Base-by-base conservation (phyloP, 2,329 filamentous ascomycete genomes). In the Nigrospora sphaerica region DNA sequence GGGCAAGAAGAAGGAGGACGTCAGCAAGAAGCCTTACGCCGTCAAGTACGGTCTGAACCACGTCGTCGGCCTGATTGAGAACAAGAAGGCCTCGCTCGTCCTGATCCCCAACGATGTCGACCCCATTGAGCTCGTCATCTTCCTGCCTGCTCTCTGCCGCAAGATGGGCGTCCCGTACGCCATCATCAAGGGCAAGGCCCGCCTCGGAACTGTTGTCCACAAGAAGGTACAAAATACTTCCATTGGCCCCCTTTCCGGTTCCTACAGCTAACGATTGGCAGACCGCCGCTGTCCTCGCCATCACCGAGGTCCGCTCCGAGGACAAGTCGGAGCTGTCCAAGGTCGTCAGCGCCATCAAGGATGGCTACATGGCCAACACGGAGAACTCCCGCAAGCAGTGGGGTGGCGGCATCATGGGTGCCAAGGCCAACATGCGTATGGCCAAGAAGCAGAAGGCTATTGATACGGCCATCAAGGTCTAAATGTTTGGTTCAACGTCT, bases 41-140 rank as follows among this genome's bases (percentile, higher is more conserved):
- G 91, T 93, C 82, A 98, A 98, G 86, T 98, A 96, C 77, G 93
- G 93, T 79, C 85, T 98, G 65, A 98, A 98, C 86, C 93, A 98
- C 81, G 93, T 98, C 58, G 90, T 95, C 59, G 90, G 88, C 59
- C 81, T 95, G 62, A 88, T 95, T 64, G 90, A 95, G 85, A 96
- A 96, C 83, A 98, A 98, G 89, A 98, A 98, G 86, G 92, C 93
- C 58, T 85, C 88, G 54, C 83, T 98, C 57, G 95, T 98, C 68
- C 85, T 98, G 62, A 98, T 98, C 71, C 88, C 93, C 72, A 95
- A 98, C 79, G 93, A 98, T 70, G 95, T 98, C 64, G 93, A 98
- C 81, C 93, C 93, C 65, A 98, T 98, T 69, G 93, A 98, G 83
- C 78, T 98, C 63, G 95, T 98, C 66, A 89, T 98, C 75, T 98